Conservation (phyloP, 2,329 filamentous ascomycete genomes). For the Elsinoe fawcettii region DNA sequence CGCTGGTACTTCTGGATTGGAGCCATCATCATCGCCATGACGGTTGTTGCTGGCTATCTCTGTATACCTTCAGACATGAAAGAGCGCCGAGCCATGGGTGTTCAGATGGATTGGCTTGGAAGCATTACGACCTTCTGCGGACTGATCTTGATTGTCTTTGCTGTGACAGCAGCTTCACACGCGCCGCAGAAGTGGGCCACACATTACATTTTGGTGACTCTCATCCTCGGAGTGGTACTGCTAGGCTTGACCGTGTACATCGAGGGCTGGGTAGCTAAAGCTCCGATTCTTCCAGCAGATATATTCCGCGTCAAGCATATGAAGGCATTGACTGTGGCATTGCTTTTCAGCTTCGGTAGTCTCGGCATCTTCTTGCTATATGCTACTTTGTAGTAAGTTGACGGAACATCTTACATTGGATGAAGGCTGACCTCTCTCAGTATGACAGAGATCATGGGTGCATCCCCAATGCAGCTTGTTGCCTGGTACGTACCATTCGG, state of each 20-base stretch:
- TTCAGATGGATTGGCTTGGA: conserved; percentile 33
- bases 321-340: conserved; percentile 28
- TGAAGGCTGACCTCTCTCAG: conserved; percentile 17
- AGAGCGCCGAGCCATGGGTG: conserved; percentile 25
- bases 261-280: conserved; percentile 28
- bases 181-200: conserved; percentile 22
- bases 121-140: conserved; percentile 29
- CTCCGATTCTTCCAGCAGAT: conserved; percentile 30
- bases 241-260: conserved; percentile 27
- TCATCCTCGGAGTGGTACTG: conserved; percentile 24
- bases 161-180: conserved; percentile 28
- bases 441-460: conserved; percentile 21
- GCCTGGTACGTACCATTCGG: conserved; percentile 31
- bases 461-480: conserved; percentile 22
- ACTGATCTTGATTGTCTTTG: conserved; percentile 30
- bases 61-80: conserved; percentile 28
- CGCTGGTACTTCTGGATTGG: conserved; percentile 32
- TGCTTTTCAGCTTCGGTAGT: conserved; percentile 31
- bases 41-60: conserved; percentile 26
- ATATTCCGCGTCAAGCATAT: conserved; percentile 29
- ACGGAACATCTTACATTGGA: not conserved
- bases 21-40: conserved; percentile 24
- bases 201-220: conserved; percentile 25
- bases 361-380: conserved; percentile 22
- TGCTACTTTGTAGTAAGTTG: conserved; percentile 14